Conservation (phyloP, 2,329 filamentous ascomycete genomes). For the Pseudopithomyces chartarum region DNA sequence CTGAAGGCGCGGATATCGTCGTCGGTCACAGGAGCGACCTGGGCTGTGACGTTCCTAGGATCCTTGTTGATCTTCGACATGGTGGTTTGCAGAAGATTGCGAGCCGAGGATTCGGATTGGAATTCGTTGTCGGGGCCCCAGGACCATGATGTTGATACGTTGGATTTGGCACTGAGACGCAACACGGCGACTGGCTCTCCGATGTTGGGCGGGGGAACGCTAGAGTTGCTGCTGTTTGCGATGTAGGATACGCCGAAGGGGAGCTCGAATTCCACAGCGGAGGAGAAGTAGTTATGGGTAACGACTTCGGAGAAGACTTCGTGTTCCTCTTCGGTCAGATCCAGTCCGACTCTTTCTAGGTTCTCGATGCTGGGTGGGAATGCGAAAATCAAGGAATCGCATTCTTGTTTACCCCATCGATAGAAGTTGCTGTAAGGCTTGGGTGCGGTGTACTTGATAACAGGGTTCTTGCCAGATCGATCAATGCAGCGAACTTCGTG, state of each 20-base stretch:
- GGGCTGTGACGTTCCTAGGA: slow-evolving; percentile 35
- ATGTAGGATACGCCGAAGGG: slow-evolving; percentile 46
- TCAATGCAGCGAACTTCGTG: slow-evolving; percentile 43
- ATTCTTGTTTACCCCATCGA: slow-evolving; percentile 40
- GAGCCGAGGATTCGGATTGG: slow-evolving; percentile 32
- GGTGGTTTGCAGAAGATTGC: slow-evolving; percentile 34
- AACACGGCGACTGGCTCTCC: slow-evolving; percentile 43
- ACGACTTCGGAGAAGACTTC: slow-evolving; percentile 38
- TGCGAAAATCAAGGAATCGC: slow-evolving; percentile 42
- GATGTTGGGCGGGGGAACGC: slow-evolving; percentile 37
- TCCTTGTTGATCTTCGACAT: slow-evolving; percentile 43
- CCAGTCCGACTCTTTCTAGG: slow-evolving; percentile 37
- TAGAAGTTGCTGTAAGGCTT: slow-evolving; percentile 34
- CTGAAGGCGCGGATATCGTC: slow-evolving; percentile 39
- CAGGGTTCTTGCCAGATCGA: slow-evolving; percentile 37
- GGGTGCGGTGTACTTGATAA: slow-evolving; percentile 36
- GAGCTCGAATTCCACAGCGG: slow-evolving; percentile 37
- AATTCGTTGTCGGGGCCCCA: slow-evolving; percentile 42
- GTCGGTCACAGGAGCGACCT: slow-evolving; percentile 21
- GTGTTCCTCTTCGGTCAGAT: slow-evolving; percentile 40
- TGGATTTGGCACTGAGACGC: slow-evolving; percentile 33
- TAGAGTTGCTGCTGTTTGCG: slow-evolving; percentile 25
- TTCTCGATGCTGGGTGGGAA: slow-evolving; percentile 43
- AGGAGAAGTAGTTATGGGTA: slow-evolving; percentile 44
- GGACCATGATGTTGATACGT: slow-evolving; percentile 43